These are phyloP conservation scores for Psilocybe azurescens DNA, from an alignment of 768 basidiomycete species.

Conservation along the genomic window DNA sequence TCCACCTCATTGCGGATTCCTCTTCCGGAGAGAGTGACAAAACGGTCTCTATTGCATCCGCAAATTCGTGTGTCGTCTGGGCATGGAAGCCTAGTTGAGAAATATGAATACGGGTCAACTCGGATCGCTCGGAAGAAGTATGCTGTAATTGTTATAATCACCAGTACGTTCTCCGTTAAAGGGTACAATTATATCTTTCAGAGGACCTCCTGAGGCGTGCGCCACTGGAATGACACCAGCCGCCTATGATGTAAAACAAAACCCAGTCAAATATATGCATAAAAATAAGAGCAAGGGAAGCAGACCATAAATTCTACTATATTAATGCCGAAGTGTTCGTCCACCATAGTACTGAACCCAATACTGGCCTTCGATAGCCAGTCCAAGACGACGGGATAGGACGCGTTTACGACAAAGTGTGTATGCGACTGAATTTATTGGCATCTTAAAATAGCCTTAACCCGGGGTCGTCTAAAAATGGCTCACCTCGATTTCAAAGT, in stretches of 20 bases:
- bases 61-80: slow-evolving; percentile 64
- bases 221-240: slow-evolving; percentile 92
- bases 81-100: slow-evolving; percentile 76
- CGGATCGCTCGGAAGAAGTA: not conserved
- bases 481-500: slow-evolving; percentile 70
- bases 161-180: slow-evolving; percentile 74
- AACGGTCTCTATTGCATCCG: slow-evolving; percentile 65
- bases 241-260: slow-evolving; percentile 56
- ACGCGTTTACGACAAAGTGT: slow-evolving; percentile 83
- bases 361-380: slow-evolving; percentile 81
- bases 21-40: slow-evolving; percentile 60
- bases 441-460: not conserved
- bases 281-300: not conserved
- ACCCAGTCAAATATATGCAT: not conserved
- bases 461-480: not conserved
- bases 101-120: not conserved
- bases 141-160: slow-evolving; percentile 28
- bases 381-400: slow-evolving; percentile 70
- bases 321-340: slow-evolving; percentile 99
- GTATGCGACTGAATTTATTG: slow-evolving; percentile 58
- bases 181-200: slow-evolving; percentile 90
- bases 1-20: slow-evolving; percentile 63
- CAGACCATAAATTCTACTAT: slow-evolving; percentile 96
- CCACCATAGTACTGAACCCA: slow-evolving; percentile 95
- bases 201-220: slow-evolving; percentile 92